Percentiles rank a stretch among this genome's conserved stretches.
Conservation (phyloP, 2,329 filamentous ascomycete genomes). For the Dactylella cylindrospora region DNA sequence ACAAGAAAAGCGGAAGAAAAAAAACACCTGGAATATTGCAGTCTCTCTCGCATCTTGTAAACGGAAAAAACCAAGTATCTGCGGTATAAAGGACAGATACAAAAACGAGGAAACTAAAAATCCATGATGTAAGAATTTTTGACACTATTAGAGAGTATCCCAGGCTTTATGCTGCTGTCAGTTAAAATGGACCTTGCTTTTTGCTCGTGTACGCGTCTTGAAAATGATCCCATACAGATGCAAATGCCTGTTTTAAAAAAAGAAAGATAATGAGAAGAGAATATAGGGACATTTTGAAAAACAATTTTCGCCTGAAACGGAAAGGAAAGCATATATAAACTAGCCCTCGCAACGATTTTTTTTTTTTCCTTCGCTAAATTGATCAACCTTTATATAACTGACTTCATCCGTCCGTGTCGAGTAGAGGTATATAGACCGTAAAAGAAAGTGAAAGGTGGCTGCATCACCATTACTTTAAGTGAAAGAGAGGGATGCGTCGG, state of each 20-base stretch:
- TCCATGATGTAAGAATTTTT: slow-evolving; percentile 28
- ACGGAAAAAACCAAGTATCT: slow-evolving; percentile 21
- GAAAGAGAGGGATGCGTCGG: not conserved
- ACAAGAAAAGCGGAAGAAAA: slow-evolving; percentile 18
- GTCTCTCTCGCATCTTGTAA: too few relatives aligned
- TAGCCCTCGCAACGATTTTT: slow-evolving; percentile 39
- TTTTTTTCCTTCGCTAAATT: slow-evolving; percentile 42
- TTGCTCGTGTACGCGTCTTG: slow-evolving; percentile 28
- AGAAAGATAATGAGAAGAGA: slow-evolving; percentile 16
- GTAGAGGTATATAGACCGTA: slow-evolving; percentile 19
- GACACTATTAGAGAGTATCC: slow-evolving; percentile 39
- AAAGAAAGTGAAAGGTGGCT: slow-evolving; percentile 21
- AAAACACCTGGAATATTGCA: too few relatives aligned
- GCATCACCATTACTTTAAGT: slow-evolving; percentile 24
- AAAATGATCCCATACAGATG: slow-evolving; percentile 44
- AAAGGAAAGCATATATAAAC: slow-evolving; percentile 29
- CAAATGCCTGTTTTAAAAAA: slow-evolving; percentile 38
- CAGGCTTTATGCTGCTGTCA: slow-evolving; percentile 37
- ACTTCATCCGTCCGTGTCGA: slow-evolving; percentile 28
- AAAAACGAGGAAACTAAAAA: slow-evolving; percentile 15
- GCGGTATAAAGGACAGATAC: slow-evolving; percentile 32
- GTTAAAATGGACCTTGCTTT: slow-evolving; percentile 36
- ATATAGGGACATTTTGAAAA: slow-evolving; percentile 31
- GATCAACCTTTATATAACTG: slow-evolving; percentile 34
- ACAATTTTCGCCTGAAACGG: slow-evolving; percentile 28